phyloP scores from a whole-genome alignment of 768 basidiomycete genomes.

The Hericium rajendrae region DNA sequence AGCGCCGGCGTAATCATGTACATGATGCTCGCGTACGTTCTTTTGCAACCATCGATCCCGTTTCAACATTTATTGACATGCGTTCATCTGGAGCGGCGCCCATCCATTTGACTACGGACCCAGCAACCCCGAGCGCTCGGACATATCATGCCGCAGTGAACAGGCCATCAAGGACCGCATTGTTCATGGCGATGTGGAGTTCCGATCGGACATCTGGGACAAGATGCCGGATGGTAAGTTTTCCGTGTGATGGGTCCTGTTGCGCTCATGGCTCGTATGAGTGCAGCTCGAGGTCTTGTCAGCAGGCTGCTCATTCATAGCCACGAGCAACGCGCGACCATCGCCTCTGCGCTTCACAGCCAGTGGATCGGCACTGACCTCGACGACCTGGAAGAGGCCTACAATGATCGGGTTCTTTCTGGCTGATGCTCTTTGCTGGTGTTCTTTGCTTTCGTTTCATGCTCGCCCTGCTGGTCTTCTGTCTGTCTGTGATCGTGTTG shows the following conservation, averaged over 20 bases:
- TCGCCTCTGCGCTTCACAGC: conserved; percentile 48
- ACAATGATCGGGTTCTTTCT: conserved; percentile 40
- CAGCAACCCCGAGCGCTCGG: background rate
- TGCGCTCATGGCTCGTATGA: background rate
- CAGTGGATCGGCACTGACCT: conserved; percentile 61
- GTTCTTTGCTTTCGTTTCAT: background rate
- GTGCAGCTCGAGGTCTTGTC: conserved; percentile 52
- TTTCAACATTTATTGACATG: background rate
- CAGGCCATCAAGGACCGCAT: background rate
- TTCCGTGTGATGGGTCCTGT: background rate
- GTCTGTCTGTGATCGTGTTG: background rate
- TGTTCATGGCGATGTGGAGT: conserved; percentile 22
- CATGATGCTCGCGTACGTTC: conserved; percentile 72
- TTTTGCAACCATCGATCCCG: background rate
- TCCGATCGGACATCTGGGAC: conserved; percentile 45
- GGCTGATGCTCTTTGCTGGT: background rate
- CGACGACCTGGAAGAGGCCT: conserved; percentile 49
- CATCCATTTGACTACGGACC: conserved; percentile 67
- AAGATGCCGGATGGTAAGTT: conserved; percentile 47
- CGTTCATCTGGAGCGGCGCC: conserved; percentile 38
- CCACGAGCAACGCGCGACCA: conserved; percentile 49
- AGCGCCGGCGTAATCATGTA: conserved; percentile 75
- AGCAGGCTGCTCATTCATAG: conserved; percentile 51
- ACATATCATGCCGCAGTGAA: background rate
- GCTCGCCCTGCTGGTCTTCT: background rate